Base-by-base conservation (phyloP, 2,329 filamentous ascomycete species). In the Ascochyta koolunga region DNA sequence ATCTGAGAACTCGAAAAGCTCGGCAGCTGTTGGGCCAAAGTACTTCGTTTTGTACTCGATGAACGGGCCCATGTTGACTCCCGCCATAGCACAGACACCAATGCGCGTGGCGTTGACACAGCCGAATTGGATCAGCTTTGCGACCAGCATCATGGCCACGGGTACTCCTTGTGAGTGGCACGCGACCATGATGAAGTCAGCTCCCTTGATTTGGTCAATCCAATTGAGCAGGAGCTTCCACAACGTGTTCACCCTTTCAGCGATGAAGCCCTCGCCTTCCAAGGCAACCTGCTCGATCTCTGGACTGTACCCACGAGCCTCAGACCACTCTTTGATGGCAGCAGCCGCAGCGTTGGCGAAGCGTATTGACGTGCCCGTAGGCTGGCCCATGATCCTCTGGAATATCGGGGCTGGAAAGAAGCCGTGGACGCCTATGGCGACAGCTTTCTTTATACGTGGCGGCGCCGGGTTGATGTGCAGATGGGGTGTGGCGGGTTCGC, bases 101-200 rank as follows among this genome's bases (percentile, higher is more conserved):
- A 99, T 88, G 46, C 87, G 87, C 1, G 64, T 57, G 13, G 84
- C 83, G 13, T 86, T 87, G 25, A 98, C 83, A 61, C 95, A 90
- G 2, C 93, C 93, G 54, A 97, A 87, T 47, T 95, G 89, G 48
- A 99, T 93, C 36, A 99, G 81, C 74, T 96, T 97, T 5, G 93
- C 91, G 5, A 98, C 82, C 3, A 99, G 81, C 87, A 97, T 97
- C 55, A 96, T 84, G 5, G 90, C 89, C 0, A 99, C 95, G 0
- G 95, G 95, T 0, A 98, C 95, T 19, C 95, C 95, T 74, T 99
- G 95, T 2, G 91, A 96, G 73, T 99, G 95, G 56, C 92, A 96
- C 2, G 91, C 91, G n/a, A 99, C 79, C 33, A 99, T 76, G 36
- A 99, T 88, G 57, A 98, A 88, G 74, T 99, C 95, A 0, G 95